These are phyloP conservation scores for Abrus pulchellus DNA, from an alignment of 306 rosid species.

Conservation along the genomic window DNA sequence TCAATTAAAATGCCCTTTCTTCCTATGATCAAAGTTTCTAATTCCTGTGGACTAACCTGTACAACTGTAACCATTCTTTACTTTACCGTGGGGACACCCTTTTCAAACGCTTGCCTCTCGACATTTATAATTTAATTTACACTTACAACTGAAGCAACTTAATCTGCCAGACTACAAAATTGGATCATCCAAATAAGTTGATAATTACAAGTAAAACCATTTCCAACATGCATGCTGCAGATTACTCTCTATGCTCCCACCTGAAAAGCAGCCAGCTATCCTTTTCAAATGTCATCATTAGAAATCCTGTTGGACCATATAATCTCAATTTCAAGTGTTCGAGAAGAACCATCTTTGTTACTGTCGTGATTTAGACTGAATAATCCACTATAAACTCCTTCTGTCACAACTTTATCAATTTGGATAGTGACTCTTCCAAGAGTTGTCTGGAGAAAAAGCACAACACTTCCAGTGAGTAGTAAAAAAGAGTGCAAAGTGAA, in stretches of 20 bases:
- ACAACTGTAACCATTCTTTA: conserved; percentile 65
- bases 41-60: conserved; percentile 71
- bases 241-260: conserved; percentile 29
- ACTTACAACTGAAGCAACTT: conserved; percentile 65
- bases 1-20: conserved; percentile 50
- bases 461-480: conserved; percentile 44
- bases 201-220: conserved; percentile 65
- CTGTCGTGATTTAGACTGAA: conserved; percentile 93
- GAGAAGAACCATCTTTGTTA: conserved; percentile 94
- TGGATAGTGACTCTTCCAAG: conserved; percentile 97
- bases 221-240: conserved; percentile 40
- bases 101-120: conserved; percentile 50
- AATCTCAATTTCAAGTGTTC: conserved; percentile 90
- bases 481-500: conserved; percentile 3
- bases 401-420: conserved; percentile 92
- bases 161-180: conserved; percentile 71
- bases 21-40: conserved; percentile 57
- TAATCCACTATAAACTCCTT: conserved; percentile 93
- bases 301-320: conserved; percentile 91
- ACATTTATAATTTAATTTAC: conserved; percentile 68
- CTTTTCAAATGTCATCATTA: conserved; percentile 65
- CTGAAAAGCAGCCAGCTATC: conserved; percentile 9
- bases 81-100: conserved; percentile 56
- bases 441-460: conserved; percentile 68
- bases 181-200: conserved; percentile 57